Evolutionary conservation across 768 basidiomycete species (phyloP).

Genomic region (Leucogyrophana mollusca): DNA sequence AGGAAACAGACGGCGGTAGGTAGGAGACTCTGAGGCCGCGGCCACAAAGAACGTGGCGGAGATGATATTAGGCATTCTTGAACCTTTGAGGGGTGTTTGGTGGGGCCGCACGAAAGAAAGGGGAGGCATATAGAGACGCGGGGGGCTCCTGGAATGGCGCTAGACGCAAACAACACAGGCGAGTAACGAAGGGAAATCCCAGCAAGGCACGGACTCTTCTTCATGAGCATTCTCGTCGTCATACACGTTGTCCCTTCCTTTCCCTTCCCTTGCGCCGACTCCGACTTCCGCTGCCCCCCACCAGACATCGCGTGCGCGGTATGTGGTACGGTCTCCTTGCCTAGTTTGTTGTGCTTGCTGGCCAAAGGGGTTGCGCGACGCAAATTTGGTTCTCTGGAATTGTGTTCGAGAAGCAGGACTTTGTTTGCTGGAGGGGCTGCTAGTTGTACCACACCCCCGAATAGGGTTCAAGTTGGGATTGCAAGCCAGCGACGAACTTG

Average conservation of each 20-base stretch:
- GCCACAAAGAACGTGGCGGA: too few relatives aligned
- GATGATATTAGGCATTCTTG: too few relatives aligned
- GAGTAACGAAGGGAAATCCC: too few relatives aligned
- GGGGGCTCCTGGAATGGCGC: too few relatives aligned
- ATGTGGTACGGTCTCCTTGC: conserved; percentile 90
- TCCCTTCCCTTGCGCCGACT: conserved; percentile 49
- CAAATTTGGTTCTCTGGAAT: conserved; percentile 43
- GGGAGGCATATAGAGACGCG: too few relatives aligned
- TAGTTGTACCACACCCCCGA: conserved; percentile 50
- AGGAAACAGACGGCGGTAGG: too few relatives aligned
- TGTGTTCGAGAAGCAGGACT: conserved; percentile 28
- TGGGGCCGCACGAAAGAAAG: too few relatives aligned
- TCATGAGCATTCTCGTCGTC: conserved; percentile 53
- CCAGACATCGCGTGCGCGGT: conserved; percentile 85
- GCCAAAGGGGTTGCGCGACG: conserved; percentile 42
- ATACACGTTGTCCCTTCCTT: conserved; percentile 33
- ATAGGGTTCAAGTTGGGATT: too few relatives aligned
- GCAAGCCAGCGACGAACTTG: too few relatives aligned
- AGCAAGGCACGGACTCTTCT: conserved; percentile 55
- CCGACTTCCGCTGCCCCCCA: conserved; percentile 50
- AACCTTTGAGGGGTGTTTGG: too few relatives aligned
- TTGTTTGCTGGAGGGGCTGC: conserved; percentile 31
- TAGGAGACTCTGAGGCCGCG: too few relatives aligned
- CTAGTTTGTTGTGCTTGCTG: conserved; percentile 67
- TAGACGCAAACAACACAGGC: too few relatives aligned